Conservation (phyloP, 2,329 filamentous ascomycete species). For the Diaporthe caulivora region DNA sequence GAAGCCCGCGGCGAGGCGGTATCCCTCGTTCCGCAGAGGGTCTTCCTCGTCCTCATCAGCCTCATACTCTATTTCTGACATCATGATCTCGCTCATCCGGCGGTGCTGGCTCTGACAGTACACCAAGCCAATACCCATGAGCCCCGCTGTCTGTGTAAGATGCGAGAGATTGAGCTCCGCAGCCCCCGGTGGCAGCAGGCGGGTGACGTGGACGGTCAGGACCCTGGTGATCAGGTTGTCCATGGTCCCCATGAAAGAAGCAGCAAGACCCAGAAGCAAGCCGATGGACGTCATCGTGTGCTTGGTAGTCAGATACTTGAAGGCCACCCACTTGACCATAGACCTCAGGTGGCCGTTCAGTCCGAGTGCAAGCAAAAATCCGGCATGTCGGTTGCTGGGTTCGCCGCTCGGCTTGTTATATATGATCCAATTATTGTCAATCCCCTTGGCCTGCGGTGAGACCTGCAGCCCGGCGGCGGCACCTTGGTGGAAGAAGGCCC, state of each 20-base stretch:
- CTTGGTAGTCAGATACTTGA: constrained; percentile 99
- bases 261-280: constrained; percentile 89
- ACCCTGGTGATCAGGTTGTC: constrained; percentile 94
- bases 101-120: constrained; percentile 97
- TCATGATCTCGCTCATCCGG: constrained; percentile 98
- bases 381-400: constrained; percentile 94
- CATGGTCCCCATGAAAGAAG: constrained; percentile 97
- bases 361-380: constrained; percentile 89
- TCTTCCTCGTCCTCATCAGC: constrained; percentile 87
- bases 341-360: constrained; percentile 95
- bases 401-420: constrained; percentile 94
- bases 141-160: constrained; percentile 92
- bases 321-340: constrained; percentile 97
- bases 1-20: constrained; percentile 93
- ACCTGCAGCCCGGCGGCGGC: constrained; percentile 94
- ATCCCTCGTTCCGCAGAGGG: constrained; percentile 91
- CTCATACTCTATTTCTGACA: constrained; percentile 94
- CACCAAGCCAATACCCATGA: constrained; percentile 95
- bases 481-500: constrained; percentile 98
- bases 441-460: constrained; percentile 88
- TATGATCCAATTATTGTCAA: constrained; percentile 98
- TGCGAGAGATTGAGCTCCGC: constrained; percentile 95
- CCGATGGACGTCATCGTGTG: constrained; percentile 99
- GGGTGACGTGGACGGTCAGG: constrained; percentile 93
- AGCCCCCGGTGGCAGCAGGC: constrained; percentile 91